Percentiles rank a stretch among this genome's conserved stretches.
phyloP scores from a whole-genome alignment of 306 rosid genomes.

The Ormosia emarginata region DNA sequence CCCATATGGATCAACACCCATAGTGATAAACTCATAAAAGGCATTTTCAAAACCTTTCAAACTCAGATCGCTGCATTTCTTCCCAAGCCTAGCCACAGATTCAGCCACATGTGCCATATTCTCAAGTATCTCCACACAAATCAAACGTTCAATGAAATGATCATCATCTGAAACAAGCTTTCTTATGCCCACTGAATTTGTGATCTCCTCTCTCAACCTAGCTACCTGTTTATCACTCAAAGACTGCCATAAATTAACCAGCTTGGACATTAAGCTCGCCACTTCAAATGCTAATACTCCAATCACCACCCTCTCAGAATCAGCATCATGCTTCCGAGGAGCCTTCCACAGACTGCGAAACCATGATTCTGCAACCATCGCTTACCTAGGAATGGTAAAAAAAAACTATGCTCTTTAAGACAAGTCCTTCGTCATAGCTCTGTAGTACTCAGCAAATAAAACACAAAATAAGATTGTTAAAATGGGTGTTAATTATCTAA shows the following conservation, averaged over 20 bases:
- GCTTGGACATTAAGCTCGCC: slow-evolving; percentile 90
- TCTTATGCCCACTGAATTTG: slow-evolving; percentile 63
- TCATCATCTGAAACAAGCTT: slow-evolving; percentile 87
- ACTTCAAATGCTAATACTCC: slow-evolving; percentile 90
- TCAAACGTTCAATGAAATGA: slow-evolving; percentile 54
- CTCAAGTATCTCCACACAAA: slow-evolving; percentile 73
- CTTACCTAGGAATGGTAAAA: slow-evolving; percentile 4
- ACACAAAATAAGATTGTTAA: slow-evolving; percentile 8
- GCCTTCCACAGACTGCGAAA: slow-evolving; percentile 86
- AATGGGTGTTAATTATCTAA: neutral
- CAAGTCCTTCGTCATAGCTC: slow-evolving; percentile 15
- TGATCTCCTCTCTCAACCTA: slow-evolving; percentile 67
- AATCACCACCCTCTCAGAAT: slow-evolving; percentile 49
- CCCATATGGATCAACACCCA: slow-evolving; percentile 64
- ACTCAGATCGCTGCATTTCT: slow-evolving; percentile 73
- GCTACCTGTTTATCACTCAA: slow-evolving; percentile 64
- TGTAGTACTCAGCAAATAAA: slow-evolving; percentile 17
- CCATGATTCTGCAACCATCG: slow-evolving; percentile 66
- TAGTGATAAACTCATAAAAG: slow-evolving; percentile 48
- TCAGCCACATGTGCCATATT: slow-evolving; percentile 70
- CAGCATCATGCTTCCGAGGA: slow-evolving; percentile 66
- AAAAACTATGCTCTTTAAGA: slow-evolving; percentile 15
- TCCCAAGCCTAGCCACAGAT: slow-evolving; percentile 87
- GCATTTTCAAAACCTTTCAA: slow-evolving; percentile 65
- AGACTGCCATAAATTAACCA: slow-evolving; percentile 74